Base-by-base conservation (phyloP, 2,329 filamentous ascomycete genomes). In the Chalaropsis ovoidea region DNA sequence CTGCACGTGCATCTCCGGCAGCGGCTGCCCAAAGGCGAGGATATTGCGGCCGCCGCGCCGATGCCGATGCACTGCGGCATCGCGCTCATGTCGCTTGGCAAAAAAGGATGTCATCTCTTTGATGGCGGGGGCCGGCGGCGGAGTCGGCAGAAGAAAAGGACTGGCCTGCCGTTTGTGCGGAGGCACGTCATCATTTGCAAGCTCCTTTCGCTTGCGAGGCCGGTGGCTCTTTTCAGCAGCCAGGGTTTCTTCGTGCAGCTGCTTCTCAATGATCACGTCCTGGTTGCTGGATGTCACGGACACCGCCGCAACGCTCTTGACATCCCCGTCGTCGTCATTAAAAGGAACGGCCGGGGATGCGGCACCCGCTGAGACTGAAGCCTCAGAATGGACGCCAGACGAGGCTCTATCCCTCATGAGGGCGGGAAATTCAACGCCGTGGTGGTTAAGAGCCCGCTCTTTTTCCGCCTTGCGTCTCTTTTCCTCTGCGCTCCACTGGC, bases 61-160 rank as follows among this genome's bases (percentile, higher is more conserved):
- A 61, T 84, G 80, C 70, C 84, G 85, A 68, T 84, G 87, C n/a
- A 96, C 75, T 10, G 92, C 90, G 6, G 86, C 84, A 24, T 91
- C 89, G 31, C 93, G 86, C 68, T 93, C 81, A 72, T 95, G 86
- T 27, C 82, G 85, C 75, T 94, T 91, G 19, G 81, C 75, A 73
- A 91, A 97, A 77, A 96, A 96, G 0, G 90, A 95, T n/a, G 79
- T 87, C 72, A 96, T 91, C 45, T 89, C 87, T 67, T 80, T 82
- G 1, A 74, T 74, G 11, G 77, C 76, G 35, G 76, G 75, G 73
- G 72, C 10, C n/a, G 71, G 70, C 13, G 70, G 69, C 43, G 61
- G 67, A 27, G 65, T 73, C 70, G 52, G 70, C 70, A 58, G 62
- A 27, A 58, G 62, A 27, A 42, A 39, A 6, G 63, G 62, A 35